Base-by-base conservation (phyloP, 768 basidiomycete genomes). In the Suillus tomentosus region DNA sequence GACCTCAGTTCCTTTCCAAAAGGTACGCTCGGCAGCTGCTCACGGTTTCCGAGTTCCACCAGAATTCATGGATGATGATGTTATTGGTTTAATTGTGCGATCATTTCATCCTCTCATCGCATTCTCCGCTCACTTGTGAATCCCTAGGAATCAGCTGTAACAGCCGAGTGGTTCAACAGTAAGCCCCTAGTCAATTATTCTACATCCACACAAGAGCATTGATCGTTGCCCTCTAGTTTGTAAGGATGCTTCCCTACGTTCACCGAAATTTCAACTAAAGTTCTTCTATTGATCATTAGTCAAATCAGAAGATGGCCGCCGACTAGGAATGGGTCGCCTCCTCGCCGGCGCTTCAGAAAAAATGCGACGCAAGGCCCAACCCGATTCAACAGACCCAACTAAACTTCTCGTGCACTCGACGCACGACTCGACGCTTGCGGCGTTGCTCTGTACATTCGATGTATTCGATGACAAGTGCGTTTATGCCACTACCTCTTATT, bases 121-220 rank as follows among this genome's bases (percentile, higher is more conserved):
- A 43, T 1, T 36, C 5, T 42, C 47, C 11, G 22, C 54, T 62
- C 42, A 54, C 19, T 22, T 24, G 54, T 24, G 14, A 40, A 42
- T 61, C 51, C 11, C 8, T 57, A 91, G 88, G 89, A 94, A 76
- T 79, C 80, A 61, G 91, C 90, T 22, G 87, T 91, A 4, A 84
- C 89, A 31, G 83, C 82, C 56, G 92, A 95, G 73, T 94, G 92
- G 91, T 94, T 90, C 72, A 81, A 84, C 78, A 85, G 88, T 79
- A 67, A 31, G 76, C 72, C 42, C 40, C 3, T 17, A 36, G 36
- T 27, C 42, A 53, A 31, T 48, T 15, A 37, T 24, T 61, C 43
- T 34, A 17, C 19, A 47, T 14, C 6, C 13, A 13, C 45, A 6
- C 15, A 13, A 15, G 14, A 5, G n/a, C 62, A 62, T 34, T 66